phyloP scores from a whole-genome alignment of 192 early-diverging fungal species.

The Rhizoclosmatium globosum region DNA sequence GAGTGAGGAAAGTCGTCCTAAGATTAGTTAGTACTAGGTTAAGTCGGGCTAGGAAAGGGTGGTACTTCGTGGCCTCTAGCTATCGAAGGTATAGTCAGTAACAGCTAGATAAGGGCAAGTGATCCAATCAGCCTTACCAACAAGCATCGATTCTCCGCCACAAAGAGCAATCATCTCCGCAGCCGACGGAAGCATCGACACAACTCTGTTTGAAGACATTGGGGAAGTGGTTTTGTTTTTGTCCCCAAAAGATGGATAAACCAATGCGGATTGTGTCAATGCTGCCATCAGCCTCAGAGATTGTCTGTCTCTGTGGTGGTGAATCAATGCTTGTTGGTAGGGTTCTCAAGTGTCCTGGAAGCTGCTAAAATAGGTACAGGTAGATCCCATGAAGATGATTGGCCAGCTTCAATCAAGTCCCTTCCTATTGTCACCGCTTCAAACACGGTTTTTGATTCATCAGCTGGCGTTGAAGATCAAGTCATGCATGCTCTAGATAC shows the following conservation, averaged over 20 bases:
- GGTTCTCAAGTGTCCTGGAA: neutral
- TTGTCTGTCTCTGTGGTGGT: slow-evolving; percentile 51
- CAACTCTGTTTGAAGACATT: slow-evolving; percentile 27
- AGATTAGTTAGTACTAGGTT: no score
- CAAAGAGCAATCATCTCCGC: slow-evolving; percentile 53
- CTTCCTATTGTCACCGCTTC: slow-evolving; percentile 56
- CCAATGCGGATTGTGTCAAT: slow-evolving; percentile 45
- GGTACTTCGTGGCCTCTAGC: slow-evolving; percentile 19
- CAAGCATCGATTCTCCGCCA: slow-evolving; percentile 47
- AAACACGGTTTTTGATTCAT: slow-evolving; percentile 56
- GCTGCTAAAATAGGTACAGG: neutral
- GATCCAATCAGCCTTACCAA: slow-evolving; percentile 52
- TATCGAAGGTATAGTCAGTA: neutral
- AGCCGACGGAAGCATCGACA: slow-evolving; percentile 54
- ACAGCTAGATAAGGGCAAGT: slow-evolving; percentile 12
- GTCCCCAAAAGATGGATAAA: neutral
- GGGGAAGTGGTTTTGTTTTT: no score
- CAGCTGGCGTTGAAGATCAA: slow-evolving; percentile 54
- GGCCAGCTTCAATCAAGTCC: slow-evolving; percentile 43
- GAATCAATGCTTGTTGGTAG: slow-evolving; percentile 48
- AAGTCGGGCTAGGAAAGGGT: no score
- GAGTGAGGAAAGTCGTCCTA: slow-evolving; percentile 51
- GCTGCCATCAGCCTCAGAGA: slow-evolving; percentile 58
- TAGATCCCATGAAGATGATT: slow-evolving; percentile 49
- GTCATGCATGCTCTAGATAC: slow-evolving; percentile 48